phyloP scores from a whole-genome alignment of 108 stramenopile species.

The Schizochytrium sp. region DNA sequence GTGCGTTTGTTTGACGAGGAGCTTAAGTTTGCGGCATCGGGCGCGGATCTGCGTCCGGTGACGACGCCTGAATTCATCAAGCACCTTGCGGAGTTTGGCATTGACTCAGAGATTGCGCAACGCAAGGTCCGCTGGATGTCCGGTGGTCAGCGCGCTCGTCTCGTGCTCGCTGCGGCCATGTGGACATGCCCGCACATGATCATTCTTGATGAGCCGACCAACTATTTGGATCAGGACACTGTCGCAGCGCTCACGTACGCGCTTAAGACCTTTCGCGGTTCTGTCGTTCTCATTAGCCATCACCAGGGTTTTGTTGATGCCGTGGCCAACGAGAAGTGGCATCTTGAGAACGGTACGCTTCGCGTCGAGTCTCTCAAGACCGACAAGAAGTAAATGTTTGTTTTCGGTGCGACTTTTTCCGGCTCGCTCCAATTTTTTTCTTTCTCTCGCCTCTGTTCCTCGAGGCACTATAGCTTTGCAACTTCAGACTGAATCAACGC shows the following conservation, averaged over 20 bases:
- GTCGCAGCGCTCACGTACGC: slow-evolving; percentile 32
- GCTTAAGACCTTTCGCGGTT: background rate
- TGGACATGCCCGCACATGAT: slow-evolving; percentile 52
- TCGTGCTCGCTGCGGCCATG: slow-evolving; percentile 49
- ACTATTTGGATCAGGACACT: slow-evolving; percentile 51
- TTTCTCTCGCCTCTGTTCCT: too few species aligned
- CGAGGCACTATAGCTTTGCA: too few species aligned
- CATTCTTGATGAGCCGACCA: slow-evolving; percentile 55
- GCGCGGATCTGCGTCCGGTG: slow-evolving; percentile 30
- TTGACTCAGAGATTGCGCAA: slow-evolving; percentile 14
- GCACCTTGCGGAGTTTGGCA: slow-evolving; percentile 45
- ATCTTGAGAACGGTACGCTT: background rate
- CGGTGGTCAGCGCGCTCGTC: slow-evolving; percentile 46
- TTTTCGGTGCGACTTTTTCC: background rate
- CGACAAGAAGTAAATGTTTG: background rate
- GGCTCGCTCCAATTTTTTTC: background rate
- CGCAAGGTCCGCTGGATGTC: slow-evolving; percentile 24
- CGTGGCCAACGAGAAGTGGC: background rate
- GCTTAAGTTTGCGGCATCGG: slow-evolving; percentile 31
- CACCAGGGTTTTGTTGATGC: background rate
- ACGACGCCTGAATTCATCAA: slow-evolving; percentile 37
- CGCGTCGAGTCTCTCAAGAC: background rate
- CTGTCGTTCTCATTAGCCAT: background rate
- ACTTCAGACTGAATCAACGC: too few species aligned
- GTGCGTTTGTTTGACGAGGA: slow-evolving; percentile 38